Conservation (phyloP, 2,329 filamentous ascomycete species). For the Endoconidiophora polonica region DNA sequence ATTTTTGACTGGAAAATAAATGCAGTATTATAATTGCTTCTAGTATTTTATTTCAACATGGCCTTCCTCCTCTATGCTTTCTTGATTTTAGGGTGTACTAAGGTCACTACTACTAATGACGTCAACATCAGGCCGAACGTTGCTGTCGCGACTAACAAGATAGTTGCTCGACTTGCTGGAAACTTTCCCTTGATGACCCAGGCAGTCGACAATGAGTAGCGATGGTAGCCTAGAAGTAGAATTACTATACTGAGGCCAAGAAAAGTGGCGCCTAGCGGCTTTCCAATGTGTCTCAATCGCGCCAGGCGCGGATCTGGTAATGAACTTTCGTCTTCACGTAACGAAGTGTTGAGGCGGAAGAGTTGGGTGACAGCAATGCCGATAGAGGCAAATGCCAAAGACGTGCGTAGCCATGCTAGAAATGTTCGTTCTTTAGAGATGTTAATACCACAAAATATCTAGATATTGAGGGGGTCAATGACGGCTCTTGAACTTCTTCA, state of each 20-base stretch:
- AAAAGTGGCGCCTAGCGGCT: conserved; percentile 61
- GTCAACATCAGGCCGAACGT: conserved; percentile 46
- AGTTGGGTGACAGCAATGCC: conserved; percentile 73
- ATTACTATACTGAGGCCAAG: conserved; percentile 60
- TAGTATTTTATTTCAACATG: background rate
- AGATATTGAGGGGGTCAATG: background rate
- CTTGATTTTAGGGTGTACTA: conserved; percentile 27
- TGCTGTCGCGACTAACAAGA: conserved; percentile 51
- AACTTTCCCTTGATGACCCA: conserved; percentile 72
- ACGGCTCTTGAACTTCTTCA: background rate
- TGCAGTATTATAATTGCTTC: background rate
- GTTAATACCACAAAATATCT: background rate
- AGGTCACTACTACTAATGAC: conserved; percentile 41
- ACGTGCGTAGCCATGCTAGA: conserved; percentile 71
- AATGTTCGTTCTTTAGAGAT: conserved; percentile 54
- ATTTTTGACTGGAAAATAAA: background rate
- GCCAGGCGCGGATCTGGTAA: conserved; percentile 21
- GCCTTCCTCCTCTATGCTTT: background rate
- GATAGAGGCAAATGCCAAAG: conserved; percentile 64
- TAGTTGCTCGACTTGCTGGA: conserved; percentile 58
- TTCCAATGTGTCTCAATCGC: conserved; percentile 46
- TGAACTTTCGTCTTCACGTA: conserved; percentile 22
- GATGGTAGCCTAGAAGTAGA: conserved; percentile 58
- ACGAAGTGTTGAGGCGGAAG: conserved; percentile 61
- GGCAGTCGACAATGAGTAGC: conserved; percentile 62